These are phyloP conservation scores for Phytophthora boehmeriae DNA, from an alignment of 352 stramenopile species.

Conservation along the genomic window DNA sequence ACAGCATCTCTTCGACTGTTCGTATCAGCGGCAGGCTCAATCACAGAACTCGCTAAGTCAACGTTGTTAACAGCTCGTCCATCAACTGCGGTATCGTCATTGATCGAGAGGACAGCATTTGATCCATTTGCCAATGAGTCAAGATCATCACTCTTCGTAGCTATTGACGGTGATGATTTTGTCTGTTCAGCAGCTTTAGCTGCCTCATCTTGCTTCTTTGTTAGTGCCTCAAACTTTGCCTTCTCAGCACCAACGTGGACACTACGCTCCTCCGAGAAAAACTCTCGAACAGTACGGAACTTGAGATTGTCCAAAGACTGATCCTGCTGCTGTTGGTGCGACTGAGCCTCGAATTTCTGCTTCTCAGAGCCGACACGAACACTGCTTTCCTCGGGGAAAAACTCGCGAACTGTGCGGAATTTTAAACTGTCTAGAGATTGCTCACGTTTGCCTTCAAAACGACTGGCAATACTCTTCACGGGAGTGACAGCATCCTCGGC, in stretches of 20 bases:
- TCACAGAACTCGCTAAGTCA: neutral
- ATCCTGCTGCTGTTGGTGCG: slow-evolving; percentile 50
- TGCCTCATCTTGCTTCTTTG: slow-evolving; percentile 33
- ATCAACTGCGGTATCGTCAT: neutral
- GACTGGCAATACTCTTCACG: slow-evolving; percentile 67
- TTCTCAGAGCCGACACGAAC: slow-evolving; percentile 42
- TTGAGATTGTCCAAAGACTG: slow-evolving; percentile 57
- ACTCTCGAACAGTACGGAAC: slow-evolving; percentile 61
- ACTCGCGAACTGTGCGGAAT: slow-evolving; percentile 63
- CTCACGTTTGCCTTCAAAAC: slow-evolving; percentile 69
- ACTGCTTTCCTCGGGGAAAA: slow-evolving; percentile 51
- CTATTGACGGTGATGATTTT: slow-evolving; percentile 2
- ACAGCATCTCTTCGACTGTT: neutral
- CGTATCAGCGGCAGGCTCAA: neutral
- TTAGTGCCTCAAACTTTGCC: slow-evolving; percentile 42
- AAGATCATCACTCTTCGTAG: slow-evolving; percentile 1
- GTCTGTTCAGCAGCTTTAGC: slow-evolving; percentile 19
- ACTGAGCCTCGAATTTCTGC: slow-evolving; percentile 45
- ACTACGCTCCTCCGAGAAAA: slow-evolving; percentile 50
- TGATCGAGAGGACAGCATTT: neutral
- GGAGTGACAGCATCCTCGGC: slow-evolving; percentile 27
- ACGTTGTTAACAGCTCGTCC: neutral
- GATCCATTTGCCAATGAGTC: neutral
- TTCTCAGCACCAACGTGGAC: slow-evolving; percentile 44
- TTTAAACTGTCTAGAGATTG: slow-evolving; percentile 64